Conservation (phyloP, 371 early-diverging fungal species). For the Entomophthora muscae region DNA sequence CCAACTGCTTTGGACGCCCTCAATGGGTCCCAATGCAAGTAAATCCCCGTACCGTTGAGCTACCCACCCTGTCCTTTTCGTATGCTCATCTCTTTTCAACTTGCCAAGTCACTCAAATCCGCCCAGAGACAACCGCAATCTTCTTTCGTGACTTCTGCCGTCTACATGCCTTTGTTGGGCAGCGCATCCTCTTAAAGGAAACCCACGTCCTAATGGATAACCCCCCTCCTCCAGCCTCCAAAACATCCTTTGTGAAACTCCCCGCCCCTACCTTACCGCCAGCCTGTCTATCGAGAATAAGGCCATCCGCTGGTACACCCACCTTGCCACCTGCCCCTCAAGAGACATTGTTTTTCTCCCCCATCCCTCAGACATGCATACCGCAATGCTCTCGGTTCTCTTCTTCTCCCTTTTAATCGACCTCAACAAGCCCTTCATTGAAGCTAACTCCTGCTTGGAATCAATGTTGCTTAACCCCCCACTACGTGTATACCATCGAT, state of each 20-base stretch:
- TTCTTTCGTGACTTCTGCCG: background rate
- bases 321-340: background rate
- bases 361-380: background rate
- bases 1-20: background rate
- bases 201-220: too few relatives aligned
- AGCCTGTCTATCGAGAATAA: background rate
- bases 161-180: background rate
- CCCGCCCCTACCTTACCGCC: background rate
- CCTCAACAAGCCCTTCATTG: slow-evolving; percentile 1
- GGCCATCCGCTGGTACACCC: background rate
- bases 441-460: background rate
- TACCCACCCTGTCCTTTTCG: background rate
- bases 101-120: background rate
- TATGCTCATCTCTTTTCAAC: background rate
- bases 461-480: background rate
- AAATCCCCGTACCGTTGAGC: background rate
- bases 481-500: background rate
- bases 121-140: background rate
- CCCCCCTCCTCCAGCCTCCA: too few relatives aligned
- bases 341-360: background rate
- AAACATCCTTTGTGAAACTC: too few relatives aligned
- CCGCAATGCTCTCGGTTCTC: background rate
- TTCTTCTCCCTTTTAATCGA: slow-evolving; percentile 1
- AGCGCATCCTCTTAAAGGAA: background rate
- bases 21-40: too few relatives aligned